Percentiles rank a stretch among this genome's conserved stretches.
phyloP scores from a whole-genome alignment of 2,329 filamentous ascomycete genomes.

The Aspergillus fumigatiaffinis region DNA sequence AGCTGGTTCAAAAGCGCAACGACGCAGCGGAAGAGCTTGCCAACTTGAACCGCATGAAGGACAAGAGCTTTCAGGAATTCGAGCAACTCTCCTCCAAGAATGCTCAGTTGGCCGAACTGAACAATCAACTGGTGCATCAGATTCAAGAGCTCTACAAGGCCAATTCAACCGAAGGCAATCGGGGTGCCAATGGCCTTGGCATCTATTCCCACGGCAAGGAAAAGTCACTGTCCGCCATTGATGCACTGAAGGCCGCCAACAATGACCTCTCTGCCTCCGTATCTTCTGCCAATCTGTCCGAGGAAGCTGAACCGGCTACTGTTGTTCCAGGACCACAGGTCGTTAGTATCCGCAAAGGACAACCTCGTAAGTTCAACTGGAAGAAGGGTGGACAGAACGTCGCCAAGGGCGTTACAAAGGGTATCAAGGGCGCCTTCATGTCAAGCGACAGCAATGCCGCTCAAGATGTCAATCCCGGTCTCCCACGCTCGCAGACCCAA shows the following conservation, averaged over 20 bases:
- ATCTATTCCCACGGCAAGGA: conserved; percentile 58
- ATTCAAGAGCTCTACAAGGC: conserved; percentile 92
- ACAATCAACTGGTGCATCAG: conserved; percentile 90
- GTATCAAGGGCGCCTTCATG: conserved; percentile 85
- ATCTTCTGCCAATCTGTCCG: conserved; percentile 53
- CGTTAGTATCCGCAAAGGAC: conserved; percentile 89
- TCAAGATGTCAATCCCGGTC: conserved; percentile 25
- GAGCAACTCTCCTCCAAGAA: conserved; percentile 94
- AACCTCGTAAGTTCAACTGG: conserved; percentile 97
- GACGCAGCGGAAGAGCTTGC: conserved; percentile 80
- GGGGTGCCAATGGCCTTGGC: conserved; percentile 53
- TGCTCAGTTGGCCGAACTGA: conserved; percentile 86
- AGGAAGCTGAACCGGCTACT: conserved; percentile 61
- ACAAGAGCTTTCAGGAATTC: conserved; percentile 91
- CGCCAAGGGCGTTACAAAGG: conserved; percentile 90
- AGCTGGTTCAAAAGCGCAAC: conserved; percentile 83
- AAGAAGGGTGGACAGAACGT: conserved; percentile 94
- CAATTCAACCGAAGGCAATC: conserved; percentile 42
- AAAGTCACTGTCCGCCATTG: conserved; percentile 44
- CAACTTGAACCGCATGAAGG: conserved; percentile 76
- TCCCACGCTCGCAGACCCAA: conserved; percentile 38
- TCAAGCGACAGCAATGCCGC: conserved; percentile 56
- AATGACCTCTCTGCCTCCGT: conserved; percentile 55
- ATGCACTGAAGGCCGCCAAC: conserved; percentile 42
- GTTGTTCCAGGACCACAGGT: conserved; percentile 77